Evolutionary conservation across 768 basidiomycete species (phyloP).

Genomic region (Roridomyces roridus): DNA sequence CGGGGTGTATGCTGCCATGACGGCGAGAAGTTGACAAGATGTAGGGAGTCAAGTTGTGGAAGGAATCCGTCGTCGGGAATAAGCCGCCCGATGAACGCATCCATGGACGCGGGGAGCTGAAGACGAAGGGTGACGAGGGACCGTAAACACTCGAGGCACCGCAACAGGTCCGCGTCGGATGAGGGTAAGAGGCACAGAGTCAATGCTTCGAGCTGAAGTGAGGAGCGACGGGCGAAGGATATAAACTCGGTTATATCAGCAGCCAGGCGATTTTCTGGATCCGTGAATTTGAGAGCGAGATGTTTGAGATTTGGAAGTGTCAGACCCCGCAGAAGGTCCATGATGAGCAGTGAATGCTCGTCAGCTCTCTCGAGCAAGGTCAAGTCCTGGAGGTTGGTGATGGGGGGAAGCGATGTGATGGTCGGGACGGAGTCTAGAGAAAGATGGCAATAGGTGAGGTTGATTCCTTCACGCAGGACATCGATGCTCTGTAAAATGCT

Average conservation of each 20-base stretch:
- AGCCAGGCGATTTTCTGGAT: not conserved
- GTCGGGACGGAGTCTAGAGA: not conserved
- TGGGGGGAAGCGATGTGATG: not conserved
- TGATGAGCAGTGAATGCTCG: not conserved
- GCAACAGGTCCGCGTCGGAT: not conserved
- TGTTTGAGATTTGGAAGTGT: not conserved
- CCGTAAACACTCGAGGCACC: not conserved
- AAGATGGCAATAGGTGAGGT: not conserved
- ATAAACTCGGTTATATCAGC: not conserved
- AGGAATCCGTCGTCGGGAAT: not conserved
- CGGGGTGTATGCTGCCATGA: not conserved
- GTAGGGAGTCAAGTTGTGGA: slow-evolving; percentile 1
- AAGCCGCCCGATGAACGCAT: not conserved
- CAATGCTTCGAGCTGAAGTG: not conserved
- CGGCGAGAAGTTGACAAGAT: not conserved
- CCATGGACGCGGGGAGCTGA: not conserved
- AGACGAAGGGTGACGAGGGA: slow-evolving; percentile 5
- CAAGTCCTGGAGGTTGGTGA: slow-evolving; percentile 1
- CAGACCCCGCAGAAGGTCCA: not conserved
- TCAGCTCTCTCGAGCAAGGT: not conserved
- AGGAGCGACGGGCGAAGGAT: slow-evolving; percentile 4
- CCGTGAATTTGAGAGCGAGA: not conserved
- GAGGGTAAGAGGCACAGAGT: not conserved
- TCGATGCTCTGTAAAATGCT: not conserved
- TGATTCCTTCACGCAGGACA: slow-evolving; percentile 1